Conservation (phyloP, 441 rosid species). For the Geranium incanum region DNA sequence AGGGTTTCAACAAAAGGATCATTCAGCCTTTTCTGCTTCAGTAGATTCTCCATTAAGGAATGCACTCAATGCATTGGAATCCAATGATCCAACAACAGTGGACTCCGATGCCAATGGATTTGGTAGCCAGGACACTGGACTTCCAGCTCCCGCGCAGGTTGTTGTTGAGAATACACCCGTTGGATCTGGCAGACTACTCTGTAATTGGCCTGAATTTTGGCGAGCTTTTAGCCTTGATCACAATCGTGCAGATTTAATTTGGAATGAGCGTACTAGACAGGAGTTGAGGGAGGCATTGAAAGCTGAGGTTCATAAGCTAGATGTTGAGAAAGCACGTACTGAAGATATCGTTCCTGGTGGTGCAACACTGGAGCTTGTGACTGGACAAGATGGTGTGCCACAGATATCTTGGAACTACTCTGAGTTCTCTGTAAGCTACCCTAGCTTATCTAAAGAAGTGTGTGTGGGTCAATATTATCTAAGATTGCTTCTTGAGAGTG, state of each 20-base stretch:
- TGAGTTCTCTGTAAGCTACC: slow-evolving; percentile 83
- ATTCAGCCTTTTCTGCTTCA: slow-evolving; percentile 35
- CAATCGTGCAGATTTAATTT: slow-evolving; percentile 97
- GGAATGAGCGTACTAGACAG: slow-evolving; percentile 99
- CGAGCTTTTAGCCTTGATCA: slow-evolving; percentile 98
- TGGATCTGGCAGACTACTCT: slow-evolving; percentile 92
- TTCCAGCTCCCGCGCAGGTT: slow-evolving; percentile 98
- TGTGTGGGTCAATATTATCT: slow-evolving; percentile 99
- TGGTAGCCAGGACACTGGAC: slow-evolving; percentile 47
- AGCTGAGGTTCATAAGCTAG: slow-evolving; percentile 95
- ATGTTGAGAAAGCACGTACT: slow-evolving; percentile 93
- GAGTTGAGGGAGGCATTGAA: slow-evolving; percentile 95
- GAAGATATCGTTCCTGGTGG: slow-evolving; percentile 91
- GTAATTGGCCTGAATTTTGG: slow-evolving; percentile 99
- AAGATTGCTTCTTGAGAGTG: slow-evolving; percentile 93
- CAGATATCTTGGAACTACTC: slow-evolving; percentile 98
- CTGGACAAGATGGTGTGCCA: slow-evolving; percentile 73
- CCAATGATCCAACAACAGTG: slow-evolving; percentile 48
- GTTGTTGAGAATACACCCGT: slow-evolving; percentile 90
- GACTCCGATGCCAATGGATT: slow-evolving; percentile 40
- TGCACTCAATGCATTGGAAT: slow-evolving; percentile 40
- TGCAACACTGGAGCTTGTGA: slow-evolving; percentile 40
- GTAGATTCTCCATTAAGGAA: slow-evolving; percentile 31
- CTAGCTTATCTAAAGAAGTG: slow-evolving; percentile 96
- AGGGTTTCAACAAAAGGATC: slow-evolving; percentile 50